These are phyloP conservation scores for Akanthomyces uredinophilus DNA, from an alignment of 2,329 filamentous ascomycete species.

Conservation along the genomic window DNA sequence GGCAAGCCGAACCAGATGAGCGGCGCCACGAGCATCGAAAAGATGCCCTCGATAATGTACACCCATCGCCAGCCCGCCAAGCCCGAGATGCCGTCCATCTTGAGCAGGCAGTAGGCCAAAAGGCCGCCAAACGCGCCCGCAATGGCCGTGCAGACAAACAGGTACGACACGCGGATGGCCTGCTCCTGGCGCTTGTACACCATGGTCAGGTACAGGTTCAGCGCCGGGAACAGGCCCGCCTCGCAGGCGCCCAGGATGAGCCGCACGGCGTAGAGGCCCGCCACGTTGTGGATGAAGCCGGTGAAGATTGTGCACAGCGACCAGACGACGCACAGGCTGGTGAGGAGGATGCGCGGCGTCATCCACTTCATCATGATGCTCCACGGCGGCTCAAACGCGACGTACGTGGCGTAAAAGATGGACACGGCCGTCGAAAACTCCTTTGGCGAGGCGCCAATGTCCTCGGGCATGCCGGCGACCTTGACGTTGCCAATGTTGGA, in stretches of 20 bases:
- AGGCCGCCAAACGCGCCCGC: conserved; percentile 36
- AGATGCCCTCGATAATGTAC: conserved; percentile 45
- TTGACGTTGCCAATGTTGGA: conserved; percentile 41
- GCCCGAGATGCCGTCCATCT: conserved; percentile 42
- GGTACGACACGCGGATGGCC: conserved; percentile 46
- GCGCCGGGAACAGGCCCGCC: conserved; percentile 23
- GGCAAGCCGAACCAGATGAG: conserved; percentile 44
- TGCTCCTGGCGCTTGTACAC: conserved; percentile 44
- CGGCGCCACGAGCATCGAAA: conserved; percentile 37
- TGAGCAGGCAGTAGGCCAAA: conserved; percentile 42
- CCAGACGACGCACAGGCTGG: conserved; percentile 24
- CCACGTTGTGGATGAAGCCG: conserved; percentile 26
- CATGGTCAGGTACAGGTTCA: conserved; percentile 25
- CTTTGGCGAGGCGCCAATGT: conserved; percentile 26
- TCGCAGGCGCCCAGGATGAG: conserved; percentile 24
- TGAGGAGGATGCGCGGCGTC: conserved; percentile 28
- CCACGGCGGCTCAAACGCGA: conserved; percentile 28
- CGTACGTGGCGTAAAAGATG: conserved; percentile 29
- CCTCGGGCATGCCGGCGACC: conserved; percentile 29
- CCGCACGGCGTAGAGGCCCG: conserved; percentile 23
- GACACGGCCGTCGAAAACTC: conserved; percentile 29
- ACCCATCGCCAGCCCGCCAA: conserved; percentile 45
- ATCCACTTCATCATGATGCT: conserved; percentile 29
- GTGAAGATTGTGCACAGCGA: conserved; percentile 24
- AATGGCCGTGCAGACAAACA: conserved; percentile 44